A percentile compares a stretch with the other conserved stretches of the same genome.
Conservation (phyloP, 345 rosid species). For the Pugionium cornutum region DNA sequence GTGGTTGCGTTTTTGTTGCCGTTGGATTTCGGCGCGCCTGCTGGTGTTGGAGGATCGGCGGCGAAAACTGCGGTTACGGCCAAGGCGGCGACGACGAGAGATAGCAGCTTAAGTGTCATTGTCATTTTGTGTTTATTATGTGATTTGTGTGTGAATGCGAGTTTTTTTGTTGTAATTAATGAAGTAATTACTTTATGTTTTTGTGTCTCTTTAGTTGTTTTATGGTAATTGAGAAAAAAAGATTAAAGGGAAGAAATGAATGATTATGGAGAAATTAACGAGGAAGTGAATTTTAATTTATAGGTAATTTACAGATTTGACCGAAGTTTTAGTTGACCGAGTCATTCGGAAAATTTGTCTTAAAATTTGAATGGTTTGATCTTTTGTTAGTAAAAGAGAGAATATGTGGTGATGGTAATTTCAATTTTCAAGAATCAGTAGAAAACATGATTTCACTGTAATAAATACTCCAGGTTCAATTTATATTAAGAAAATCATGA, state of each 20-base stretch:
- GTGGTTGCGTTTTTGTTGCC: conserved; percentile 7
- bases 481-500: too few relatives aligned
- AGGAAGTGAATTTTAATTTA: conserved; percentile 13
- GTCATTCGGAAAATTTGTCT: conserved; percentile 33
- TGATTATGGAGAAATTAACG: conserved; percentile 27
- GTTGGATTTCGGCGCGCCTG: conserved; percentile 22
- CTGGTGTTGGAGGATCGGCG: conserved; percentile 35
- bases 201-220: background rate
- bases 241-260: background rate
- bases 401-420: conserved; percentile 36
- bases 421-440: conserved; percentile 4
- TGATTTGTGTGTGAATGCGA: too few relatives aligned
- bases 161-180: conserved; percentile 7
- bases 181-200: background rate
- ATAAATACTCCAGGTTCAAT: background rate
- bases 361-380: conserved; percentile 29
- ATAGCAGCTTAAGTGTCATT: conserved; percentile 22
- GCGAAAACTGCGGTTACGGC: conserved; percentile 29
- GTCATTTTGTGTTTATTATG: conserved; percentile 2
- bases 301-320: conserved; percentile 10
- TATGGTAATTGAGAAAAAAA: background rate
- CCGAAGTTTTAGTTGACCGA: conserved; percentile 33
- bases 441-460: conserved; percentile 12
- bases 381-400: conserved; percentile 37
- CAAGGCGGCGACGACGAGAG: conserved; percentile 29